Evolutionary conservation across 176 grass and related monocot species (phyloP).

Genomic region (Cenchrus fungigraminus): DNA sequence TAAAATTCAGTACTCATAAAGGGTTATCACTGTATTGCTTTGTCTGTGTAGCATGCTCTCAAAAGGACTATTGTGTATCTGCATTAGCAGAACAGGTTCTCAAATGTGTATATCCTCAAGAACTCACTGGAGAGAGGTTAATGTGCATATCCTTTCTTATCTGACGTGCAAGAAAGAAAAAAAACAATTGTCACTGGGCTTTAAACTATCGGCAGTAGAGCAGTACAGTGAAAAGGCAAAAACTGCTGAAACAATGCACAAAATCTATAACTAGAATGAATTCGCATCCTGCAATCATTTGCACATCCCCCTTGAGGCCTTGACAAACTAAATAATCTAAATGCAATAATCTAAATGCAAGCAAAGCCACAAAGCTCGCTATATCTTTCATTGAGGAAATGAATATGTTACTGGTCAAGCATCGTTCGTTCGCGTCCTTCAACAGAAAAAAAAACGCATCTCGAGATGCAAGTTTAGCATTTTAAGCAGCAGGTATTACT

Average conservation of each 20-base stretch:
- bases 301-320: background rate
- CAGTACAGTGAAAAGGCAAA: background rate
- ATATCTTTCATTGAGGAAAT: background rate
- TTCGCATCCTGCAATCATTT: background rate
- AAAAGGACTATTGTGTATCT: background rate
- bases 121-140: background rate
- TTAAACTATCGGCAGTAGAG: constrained; percentile 9
- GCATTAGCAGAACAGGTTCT: background rate
- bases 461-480: background rate
- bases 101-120: too few species aligned
- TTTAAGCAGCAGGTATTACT: background rate
- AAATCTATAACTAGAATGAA: constrained; percentile 12
- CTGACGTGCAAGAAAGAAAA: background rate
- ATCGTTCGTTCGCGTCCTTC: background rate
- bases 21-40: too few species aligned
- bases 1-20: too few species aligned
- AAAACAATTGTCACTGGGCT: background rate
- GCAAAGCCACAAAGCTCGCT: too few species aligned
- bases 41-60: background rate
- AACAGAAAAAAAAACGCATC: too few species aligned
- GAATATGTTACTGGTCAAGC: background rate
- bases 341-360: too few species aligned
- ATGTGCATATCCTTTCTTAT: background rate
- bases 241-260: constrained; percentile 13
- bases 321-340: constrained; percentile 4